phyloP scores from a whole-genome alignment of 2,329 filamentous ascomycete genomes.

The Didymella pomorum region DNA sequence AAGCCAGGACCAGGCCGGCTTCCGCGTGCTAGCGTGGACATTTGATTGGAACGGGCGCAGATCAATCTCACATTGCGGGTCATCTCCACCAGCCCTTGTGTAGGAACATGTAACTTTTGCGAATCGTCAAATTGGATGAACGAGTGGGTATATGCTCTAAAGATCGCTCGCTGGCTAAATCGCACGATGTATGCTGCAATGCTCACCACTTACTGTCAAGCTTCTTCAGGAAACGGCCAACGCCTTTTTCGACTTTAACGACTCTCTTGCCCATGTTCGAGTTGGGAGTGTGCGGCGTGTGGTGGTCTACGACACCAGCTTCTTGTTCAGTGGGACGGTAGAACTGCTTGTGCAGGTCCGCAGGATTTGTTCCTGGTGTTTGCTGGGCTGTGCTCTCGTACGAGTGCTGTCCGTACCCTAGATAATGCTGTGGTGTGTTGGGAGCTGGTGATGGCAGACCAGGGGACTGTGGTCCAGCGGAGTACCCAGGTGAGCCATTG shows the following conservation, averaged over 20 bases:
- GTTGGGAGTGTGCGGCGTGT: constrained; percentile 36
- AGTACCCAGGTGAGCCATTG: constrained; percentile 1
- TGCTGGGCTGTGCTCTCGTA: constrained; percentile 50
- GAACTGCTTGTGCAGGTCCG: constrained; percentile 71
- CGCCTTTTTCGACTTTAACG: constrained; percentile 72
- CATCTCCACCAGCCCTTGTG: constrained; percentile 2
- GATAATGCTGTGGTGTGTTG: constrained; percentile 50
- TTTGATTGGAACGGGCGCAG: constrained; percentile 25
- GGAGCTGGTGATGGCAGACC: constrained; percentile 50
- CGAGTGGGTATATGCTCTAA: constrained; percentile 14
- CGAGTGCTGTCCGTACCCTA: constrained; percentile 65
- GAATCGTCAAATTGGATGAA: not conserved
- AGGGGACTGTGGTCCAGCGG: constrained; percentile 7
- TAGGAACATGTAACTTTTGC: not conserved
- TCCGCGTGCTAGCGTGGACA: constrained; percentile 24
- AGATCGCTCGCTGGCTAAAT: constrained; percentile 8
- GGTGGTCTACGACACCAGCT: constrained; percentile 39
- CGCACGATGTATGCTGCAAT: not conserved
- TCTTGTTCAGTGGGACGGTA: constrained; percentile 74
- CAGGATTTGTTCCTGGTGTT: constrained; percentile 51
- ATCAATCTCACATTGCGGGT: constrained; percentile 20
- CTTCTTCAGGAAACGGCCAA: constrained; percentile 77
- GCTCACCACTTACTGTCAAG: constrained; percentile 73
- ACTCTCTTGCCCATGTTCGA: constrained; percentile 71
- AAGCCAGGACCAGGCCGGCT: constrained; percentile 22